Base-by-base conservation (phyloP, 202 grass and related monocot genomes). In the Schoenoplectus tabernaemontani region DNA sequence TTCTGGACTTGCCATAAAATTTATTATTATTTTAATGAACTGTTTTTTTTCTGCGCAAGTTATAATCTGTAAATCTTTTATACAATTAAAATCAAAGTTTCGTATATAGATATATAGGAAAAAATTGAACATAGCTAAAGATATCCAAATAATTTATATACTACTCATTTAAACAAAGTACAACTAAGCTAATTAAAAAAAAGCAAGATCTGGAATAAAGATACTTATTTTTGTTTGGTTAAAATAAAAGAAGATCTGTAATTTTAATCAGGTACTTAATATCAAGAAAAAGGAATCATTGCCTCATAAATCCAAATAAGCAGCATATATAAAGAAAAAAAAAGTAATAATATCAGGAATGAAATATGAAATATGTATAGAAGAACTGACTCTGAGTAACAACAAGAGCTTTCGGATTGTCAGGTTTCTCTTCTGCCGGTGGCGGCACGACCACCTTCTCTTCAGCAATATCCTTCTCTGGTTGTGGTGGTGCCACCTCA, bases 371-470 rank as follows among this genome's bases (percentile, higher is more conserved):
- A n/a, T 20, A 42, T 67, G 64, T 9, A 77, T 5, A 75, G 3
- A 51, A 36, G 32, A 23, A 34, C 87, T 24, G 67, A 96, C 93
- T 61, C 65, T 88, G 82, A 2, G 82, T 75, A 75, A 87, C 44
- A 12, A 43, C 65, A 28, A 74, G 72, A 47, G 80, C 71, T 72
- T 97, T 97, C 80, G 93, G 79, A 64, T 85, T 75, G 20, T 85
- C 82, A 10, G 58, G 19, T 76, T 78, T 81, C 69, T 26, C 32
- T 42, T 81, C 59, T 26, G 78, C 58, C 0, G 67, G 12, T 0
- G 85, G 17, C 0, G 85, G 75, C 1, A 97, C 85, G 8, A 91
- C 77, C 11, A 83, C 84, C 79, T 88, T 92, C 79, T 92, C 87
- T 78, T 87, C 89, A 33, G 77, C 77, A 30, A 87, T 54, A 75